A percentile compares a stretch with the other conserved stretches of the same genome.
These are phyloP conservation scores for Metschnikowia dekortorum DNA, from an alignment of 805 yeast species.

Conservation along the genomic window DNA sequence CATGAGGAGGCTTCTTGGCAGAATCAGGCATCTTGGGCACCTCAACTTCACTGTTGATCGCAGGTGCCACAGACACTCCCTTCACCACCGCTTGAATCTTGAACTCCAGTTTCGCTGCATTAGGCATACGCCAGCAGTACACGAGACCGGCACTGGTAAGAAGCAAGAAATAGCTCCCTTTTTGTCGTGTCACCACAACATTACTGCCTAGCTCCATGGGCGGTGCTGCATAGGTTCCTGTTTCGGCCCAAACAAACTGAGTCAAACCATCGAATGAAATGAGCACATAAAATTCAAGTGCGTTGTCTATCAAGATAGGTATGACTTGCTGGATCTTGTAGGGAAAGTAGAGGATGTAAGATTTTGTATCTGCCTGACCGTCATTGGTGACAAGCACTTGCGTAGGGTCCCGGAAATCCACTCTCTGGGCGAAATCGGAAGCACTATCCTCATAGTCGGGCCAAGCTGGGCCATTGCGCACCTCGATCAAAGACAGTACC, in stretches of 20 bases:
- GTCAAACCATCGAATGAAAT: constrained; percentile 58
- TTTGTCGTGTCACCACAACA: constrained; percentile 35
- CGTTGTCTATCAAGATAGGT: constrained; percentile 30
- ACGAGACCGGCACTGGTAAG: constrained; percentile 50
- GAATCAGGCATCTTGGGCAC: constrained; percentile 6
- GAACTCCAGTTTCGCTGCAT: constrained; percentile 6
- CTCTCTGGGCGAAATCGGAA: constrained; percentile 29
- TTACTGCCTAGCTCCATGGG: constrained; percentile 49
- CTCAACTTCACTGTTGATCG: constrained; percentile 36
- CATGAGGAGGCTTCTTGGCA: not conserved
- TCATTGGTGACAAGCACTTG: constrained; percentile 43
- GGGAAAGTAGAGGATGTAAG: constrained; percentile 40
- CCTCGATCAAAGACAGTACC: constrained; percentile 30
- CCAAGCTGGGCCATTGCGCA: constrained; percentile 42
- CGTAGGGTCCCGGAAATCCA: constrained; percentile 46
- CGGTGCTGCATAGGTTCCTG: constrained; percentile 46
- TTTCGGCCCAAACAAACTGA: constrained; percentile 37
- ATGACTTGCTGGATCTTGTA: constrained; percentile 47
- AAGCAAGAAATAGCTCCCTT: constrained; percentile 32
- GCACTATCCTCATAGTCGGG: constrained; percentile 35
- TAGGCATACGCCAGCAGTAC: constrained; percentile 46
- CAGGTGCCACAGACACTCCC: constrained; percentile 50
- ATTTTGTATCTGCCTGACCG: constrained; percentile 25
- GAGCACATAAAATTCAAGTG: constrained; percentile 44
- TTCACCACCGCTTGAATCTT: constrained; percentile 28